Evolutionary conservation across 2,329 filamentous ascomycete genomes (phyloP).

Genomic region (Penicillium concentricum): DNA sequence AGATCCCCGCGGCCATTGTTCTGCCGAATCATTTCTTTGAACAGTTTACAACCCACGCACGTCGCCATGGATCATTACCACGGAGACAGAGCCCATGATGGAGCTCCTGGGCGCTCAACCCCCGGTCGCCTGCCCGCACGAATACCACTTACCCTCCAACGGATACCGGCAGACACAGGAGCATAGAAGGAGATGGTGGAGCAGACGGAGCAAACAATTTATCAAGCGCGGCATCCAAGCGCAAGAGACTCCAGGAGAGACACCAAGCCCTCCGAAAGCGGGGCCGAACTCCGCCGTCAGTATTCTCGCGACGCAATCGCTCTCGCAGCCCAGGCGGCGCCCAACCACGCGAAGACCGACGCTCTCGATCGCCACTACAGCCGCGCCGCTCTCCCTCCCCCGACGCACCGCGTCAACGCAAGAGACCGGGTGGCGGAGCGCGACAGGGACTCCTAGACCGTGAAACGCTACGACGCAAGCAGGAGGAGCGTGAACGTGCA

Average conservation of each 20-base stretch:
- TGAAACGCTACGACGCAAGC: slow-evolving; percentile 42
- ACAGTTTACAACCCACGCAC: not conserved
- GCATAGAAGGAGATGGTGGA: slow-evolving; percentile 18
- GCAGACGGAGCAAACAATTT: slow-evolving; percentile 23
- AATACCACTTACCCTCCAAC: not conserved
- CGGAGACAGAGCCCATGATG: not conserved
- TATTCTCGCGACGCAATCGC: slow-evolving; percentile 42
- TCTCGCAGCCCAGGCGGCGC: slow-evolving; percentile 24
- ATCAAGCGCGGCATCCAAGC: slow-evolving; percentile 36
- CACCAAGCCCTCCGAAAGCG: slow-evolving; percentile 37
- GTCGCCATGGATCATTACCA: slow-evolving; percentile 2
- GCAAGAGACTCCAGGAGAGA: slow-evolving; percentile 41
- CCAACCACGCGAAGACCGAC: slow-evolving; percentile 28
- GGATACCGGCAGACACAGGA: slow-evolving; percentile 17
- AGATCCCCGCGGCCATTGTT: not conserved
- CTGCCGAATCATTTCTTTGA: not conserved
- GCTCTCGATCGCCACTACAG: slow-evolving; percentile 44
- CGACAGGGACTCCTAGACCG: slow-evolving; percentile 40
- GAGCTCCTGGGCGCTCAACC: not conserved
- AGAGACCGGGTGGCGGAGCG: slow-evolving; percentile 48
- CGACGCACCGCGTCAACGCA: slow-evolving; percentile 42
- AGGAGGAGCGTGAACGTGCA: slow-evolving; percentile 46
- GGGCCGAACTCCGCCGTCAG: slow-evolving; percentile 38
- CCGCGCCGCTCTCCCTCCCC: slow-evolving; percentile 44
- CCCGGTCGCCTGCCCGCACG: slow-evolving; percentile 1